These are phyloP conservation scores for Lodderomyces metapsilosis DNA, from an alignment of 1,139 yeast genomes.

Conservation along the genomic window DNA sequence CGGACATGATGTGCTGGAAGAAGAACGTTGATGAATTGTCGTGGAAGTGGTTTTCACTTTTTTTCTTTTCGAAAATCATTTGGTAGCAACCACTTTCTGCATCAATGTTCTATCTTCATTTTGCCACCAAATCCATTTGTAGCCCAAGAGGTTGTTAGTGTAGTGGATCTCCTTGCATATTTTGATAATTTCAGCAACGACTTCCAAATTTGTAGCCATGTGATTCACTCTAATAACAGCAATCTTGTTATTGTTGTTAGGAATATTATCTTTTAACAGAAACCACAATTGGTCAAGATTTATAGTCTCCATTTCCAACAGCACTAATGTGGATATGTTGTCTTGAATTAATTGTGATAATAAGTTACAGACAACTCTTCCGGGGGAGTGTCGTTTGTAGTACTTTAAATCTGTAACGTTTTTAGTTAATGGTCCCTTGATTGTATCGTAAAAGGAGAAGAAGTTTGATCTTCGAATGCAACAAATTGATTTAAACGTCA, in stretches of 20 bases:
- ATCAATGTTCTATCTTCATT: neutral
- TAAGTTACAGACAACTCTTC: neutral
- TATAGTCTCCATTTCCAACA: slow-evolving; percentile 10
- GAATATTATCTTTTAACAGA: neutral
- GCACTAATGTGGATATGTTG: slow-evolving; percentile 5
- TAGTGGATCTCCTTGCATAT: slow-evolving; percentile 5
- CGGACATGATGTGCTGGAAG: slow-evolving; percentile 20
- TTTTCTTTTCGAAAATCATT: neutral
- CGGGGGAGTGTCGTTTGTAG: neutral
- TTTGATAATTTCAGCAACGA: neutral
- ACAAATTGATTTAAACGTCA: slow-evolving; percentile 8
- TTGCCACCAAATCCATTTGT: neutral
- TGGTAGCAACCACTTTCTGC: slow-evolving; percentile 3
- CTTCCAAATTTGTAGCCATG: neutral
- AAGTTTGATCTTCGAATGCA: slow-evolving; percentile 4
- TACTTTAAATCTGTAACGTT: neutral
- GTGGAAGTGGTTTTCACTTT: neutral
- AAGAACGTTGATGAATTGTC: neutral
- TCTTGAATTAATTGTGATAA: slow-evolving; percentile 3
- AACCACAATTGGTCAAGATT: slow-evolving; percentile 6
- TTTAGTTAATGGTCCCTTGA: neutral
- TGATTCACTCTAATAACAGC: neutral
- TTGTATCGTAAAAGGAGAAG: neutral
- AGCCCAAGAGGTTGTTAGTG: slow-evolving; percentile 7
- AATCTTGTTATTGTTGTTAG: neutral